These are phyloP conservation scores for Polyplosphaeria fusca DNA, from an alignment of 495 filamentous ascomycete genomes.

Conservation along the genomic window DNA sequence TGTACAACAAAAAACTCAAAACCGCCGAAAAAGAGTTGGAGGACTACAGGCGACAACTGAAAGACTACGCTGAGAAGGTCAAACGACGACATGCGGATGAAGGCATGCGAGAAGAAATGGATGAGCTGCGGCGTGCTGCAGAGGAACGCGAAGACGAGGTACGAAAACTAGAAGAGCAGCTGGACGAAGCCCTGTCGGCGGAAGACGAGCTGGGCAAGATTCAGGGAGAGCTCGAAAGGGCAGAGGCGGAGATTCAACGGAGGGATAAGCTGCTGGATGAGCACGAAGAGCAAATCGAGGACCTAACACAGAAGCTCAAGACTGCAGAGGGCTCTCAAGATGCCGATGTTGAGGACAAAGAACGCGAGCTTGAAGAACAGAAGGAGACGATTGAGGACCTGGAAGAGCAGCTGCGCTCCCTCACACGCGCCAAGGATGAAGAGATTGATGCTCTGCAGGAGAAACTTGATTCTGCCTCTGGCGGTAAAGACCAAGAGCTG, in stretches of 20 bases:
- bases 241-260: background rate
- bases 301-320: constrained; percentile 49
- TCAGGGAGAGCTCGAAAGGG: constrained; percentile 17
- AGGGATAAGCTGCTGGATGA: constrained; percentile 19
- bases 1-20: constrained; percentile 74
- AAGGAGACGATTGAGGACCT: constrained; percentile 28
- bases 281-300: constrained; percentile 19
- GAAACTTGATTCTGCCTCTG: constrained; percentile 49
- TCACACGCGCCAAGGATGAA: constrained; percentile 50
- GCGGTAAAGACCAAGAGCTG: constrained; percentile 13
- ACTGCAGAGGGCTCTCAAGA: constrained; percentile 29
- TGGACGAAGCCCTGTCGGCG: constrained; percentile 26
- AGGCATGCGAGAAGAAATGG: constrained; percentile 57
- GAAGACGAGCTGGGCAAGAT: constrained; percentile 1
- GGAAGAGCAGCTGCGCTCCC: constrained; percentile 17
- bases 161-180: constrained; percentile 29
- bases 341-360: constrained; percentile 19
- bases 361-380: constrained; percentile 22
- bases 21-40: constrained; percentile 79
- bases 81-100: constrained; percentile 69
- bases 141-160: constrained; percentile 45
- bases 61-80: constrained; percentile 73
- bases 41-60: constrained; percentile 68
- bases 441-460: constrained; percentile 51
- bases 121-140: constrained; percentile 50